A percentile compares a stretch with the other conserved stretches of the same genome.
Evolutionary conservation across 2,329 filamentous ascomycete species (phyloP).

Genomic region (Ceratocystis variospora): DNA sequence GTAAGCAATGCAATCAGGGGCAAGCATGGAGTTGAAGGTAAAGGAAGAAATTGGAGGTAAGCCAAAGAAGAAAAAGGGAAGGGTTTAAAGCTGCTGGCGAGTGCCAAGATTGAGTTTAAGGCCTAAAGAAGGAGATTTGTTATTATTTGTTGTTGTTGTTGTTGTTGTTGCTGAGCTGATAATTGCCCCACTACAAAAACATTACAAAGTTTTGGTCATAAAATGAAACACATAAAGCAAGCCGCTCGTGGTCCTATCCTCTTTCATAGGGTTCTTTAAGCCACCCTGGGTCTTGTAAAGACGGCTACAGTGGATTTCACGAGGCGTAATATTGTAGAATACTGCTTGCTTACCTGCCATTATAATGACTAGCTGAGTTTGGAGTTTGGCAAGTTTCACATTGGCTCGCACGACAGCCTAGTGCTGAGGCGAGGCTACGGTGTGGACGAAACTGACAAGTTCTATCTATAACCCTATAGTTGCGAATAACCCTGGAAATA

Average conservation of each 20-base stretch:
- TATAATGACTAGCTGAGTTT: too few relatives aligned
- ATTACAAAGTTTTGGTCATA: neutral
- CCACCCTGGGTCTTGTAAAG: too few relatives aligned
- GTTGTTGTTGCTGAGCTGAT: neutral
- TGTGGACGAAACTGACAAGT: too few relatives aligned
- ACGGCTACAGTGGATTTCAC: too few relatives aligned
- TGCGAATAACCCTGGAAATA: neutral
- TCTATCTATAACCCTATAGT: neutral
- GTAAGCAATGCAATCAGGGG: neutral
- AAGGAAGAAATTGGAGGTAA: neutral
- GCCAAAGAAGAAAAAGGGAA: neutral
- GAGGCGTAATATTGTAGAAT: too few relatives aligned
- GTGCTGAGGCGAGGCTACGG: too few relatives aligned
- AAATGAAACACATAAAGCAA: neutral
- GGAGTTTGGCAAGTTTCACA: too few relatives aligned
- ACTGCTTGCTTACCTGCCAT: too few relatives aligned
- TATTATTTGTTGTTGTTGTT: neutral
- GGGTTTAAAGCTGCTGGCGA: neutral
- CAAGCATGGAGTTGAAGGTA: neutral
- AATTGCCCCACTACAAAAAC: neutral
- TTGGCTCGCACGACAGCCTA: too few relatives aligned
- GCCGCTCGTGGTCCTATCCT: neutral
- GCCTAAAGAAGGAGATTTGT: neutral
- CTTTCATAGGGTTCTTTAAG: too few relatives aligned
- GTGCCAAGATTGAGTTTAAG: neutral